These are phyloP conservation scores for Marchantia paleacea DNA, from an alignment of 225 moss, liverwort and hornwort genomes.

Conservation along the genomic window DNA sequence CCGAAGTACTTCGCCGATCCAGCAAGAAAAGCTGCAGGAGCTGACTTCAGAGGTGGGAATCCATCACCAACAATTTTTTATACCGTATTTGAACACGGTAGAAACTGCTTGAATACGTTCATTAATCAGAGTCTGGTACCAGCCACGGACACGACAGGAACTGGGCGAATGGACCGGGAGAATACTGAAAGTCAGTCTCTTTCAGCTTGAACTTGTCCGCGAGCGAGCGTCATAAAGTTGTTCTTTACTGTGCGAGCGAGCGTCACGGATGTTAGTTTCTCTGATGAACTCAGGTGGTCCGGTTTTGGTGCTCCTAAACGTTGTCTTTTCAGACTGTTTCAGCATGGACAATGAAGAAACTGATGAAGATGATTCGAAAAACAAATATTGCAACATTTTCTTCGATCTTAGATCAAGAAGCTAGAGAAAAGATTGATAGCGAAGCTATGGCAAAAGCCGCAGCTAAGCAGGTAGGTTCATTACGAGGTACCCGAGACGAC, in stretches of 20 bases:
- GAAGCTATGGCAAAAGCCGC: constrained; percentile 95
- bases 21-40: constrained; percentile 89
- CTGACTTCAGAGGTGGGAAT: constrained; percentile 78
- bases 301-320: constrained; percentile 19
- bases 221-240: no score
- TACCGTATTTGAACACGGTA: no score
- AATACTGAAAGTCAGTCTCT: no score
- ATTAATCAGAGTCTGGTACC: no score
- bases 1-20: constrained; percentile 51
- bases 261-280: no score
- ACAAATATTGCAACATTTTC: constrained; percentile 96
- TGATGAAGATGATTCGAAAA: constrained; percentile 97
- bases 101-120: no score
- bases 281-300: not conserved
- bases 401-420: constrained; percentile 67
- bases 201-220: no score
- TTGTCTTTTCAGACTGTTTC: constrained; percentile 87
- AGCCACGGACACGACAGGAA: no score
- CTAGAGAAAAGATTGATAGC: constrained; percentile 84
- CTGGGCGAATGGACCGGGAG: no score
- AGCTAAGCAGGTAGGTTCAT: constrained; percentile 72
- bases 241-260: no score
- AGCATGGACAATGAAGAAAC: constrained; percentile 98
- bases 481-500: no score
- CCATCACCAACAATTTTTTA: no score